phyloP scores from a whole-genome alignment of 345 rosid species.

The Linum usitatissimum region DNA sequence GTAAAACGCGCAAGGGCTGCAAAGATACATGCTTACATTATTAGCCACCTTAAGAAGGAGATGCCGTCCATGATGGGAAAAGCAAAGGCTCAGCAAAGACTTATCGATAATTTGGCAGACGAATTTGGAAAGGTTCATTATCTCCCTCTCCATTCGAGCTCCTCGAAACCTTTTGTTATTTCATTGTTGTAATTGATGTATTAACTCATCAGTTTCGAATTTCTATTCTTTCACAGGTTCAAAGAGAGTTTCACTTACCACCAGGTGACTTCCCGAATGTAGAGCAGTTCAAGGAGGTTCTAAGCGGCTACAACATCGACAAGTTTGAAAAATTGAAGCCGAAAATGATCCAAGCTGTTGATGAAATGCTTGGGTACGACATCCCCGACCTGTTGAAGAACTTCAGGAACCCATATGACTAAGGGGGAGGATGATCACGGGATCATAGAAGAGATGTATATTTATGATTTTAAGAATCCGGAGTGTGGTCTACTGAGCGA shows the following conservation, averaged over 20 bases:
- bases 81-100: conserved; percentile 77
- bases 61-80: conserved; percentile 95
- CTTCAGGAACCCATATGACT: conserved; percentile 77
- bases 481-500: too few species aligned
- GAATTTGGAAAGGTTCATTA: conserved; percentile 62
- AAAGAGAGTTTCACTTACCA: conserved; percentile 76
- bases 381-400: conserved; percentile 73
- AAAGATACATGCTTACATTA: conserved; percentile 79
- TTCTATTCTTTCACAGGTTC: conserved; percentile 40
- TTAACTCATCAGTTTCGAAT: neutral
- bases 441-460: neutral
- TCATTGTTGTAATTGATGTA: neutral
- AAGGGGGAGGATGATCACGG: neutral
- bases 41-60: conserved; percentile 81
- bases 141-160: neutral
- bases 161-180: neutral
- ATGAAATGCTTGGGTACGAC: conserved; percentile 88
- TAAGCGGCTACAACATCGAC: conserved; percentile 71
- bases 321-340: conserved; percentile 84
- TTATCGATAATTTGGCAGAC: conserved; percentile 62
- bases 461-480: neutral
- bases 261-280: conserved; percentile 84
- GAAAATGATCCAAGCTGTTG: conserved; percentile 81
- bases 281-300: conserved; percentile 61
- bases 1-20: conserved; percentile 96